Conservation (phyloP, 768 basidiomycete species). For the Boletus eberwhitei region DNA sequence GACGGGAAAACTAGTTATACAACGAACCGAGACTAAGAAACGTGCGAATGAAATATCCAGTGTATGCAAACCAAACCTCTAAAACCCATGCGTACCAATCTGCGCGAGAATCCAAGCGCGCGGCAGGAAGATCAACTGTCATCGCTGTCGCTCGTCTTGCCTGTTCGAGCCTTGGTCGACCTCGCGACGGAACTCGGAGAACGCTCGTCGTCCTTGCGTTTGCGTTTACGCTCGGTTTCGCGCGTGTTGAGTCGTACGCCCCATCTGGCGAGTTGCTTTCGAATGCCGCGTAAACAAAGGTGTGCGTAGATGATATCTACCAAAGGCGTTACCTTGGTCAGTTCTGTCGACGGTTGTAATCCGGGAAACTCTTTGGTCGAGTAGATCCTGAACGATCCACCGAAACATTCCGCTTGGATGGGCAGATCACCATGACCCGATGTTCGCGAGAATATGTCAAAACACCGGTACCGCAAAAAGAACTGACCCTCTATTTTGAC, state of each 20-base stretch:
- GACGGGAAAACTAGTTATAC: constrained; percentile 15
- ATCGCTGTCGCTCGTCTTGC: constrained; percentile 26
- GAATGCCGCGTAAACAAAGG: constrained; percentile 1
- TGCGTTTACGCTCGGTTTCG: constrained; percentile 36
- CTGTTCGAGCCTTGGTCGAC: not conserved
- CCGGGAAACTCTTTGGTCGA: constrained; percentile 77
- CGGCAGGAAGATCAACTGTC: constrained; percentile 11
- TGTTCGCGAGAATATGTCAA: constrained; percentile 51
- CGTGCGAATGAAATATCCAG: constrained; percentile 6
- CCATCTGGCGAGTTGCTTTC: constrained; percentile 34
- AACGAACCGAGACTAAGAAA: constrained; percentile 6
- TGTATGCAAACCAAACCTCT: constrained; percentile 2
- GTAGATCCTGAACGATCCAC: constrained; percentile 65
- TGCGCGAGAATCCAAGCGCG: not conserved
- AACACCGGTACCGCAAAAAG: constrained; percentile 66
- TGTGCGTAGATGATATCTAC: not conserved
- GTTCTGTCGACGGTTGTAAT: constrained; percentile 60
- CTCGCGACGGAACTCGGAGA: constrained; percentile 5
- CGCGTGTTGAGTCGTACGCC: constrained; percentile 37
- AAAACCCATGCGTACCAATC: not conserved
- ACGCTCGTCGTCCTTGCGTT: constrained; percentile 25
- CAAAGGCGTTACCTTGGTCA: constrained; percentile 49
- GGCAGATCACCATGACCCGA: constrained; percentile 33
- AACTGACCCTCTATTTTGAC: constrained; percentile 66
- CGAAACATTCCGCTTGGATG: constrained; percentile 62